A percentile compares a stretch with the other conserved stretches of the same genome.
Conservation (phyloP, 2,329 filamentous ascomycete species). For the Capronia epimyces region DNA sequence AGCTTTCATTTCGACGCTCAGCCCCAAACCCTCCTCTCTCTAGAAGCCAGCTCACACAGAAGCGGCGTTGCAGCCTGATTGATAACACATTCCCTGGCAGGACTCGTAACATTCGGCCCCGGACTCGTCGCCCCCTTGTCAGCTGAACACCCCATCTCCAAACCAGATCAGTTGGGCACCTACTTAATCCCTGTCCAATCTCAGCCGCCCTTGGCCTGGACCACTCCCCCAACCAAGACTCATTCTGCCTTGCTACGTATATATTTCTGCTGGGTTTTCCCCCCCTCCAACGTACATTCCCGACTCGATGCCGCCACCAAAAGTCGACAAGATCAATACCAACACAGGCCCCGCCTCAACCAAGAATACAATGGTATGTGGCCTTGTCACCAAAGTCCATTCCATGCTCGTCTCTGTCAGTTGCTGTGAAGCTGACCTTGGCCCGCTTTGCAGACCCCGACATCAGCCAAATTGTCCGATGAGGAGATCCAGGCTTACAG, state of each 20-base stretch:
- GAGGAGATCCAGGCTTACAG: conserved; percentile 31
- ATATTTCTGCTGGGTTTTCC: background rate
- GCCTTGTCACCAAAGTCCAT: background rate
- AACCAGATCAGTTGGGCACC: background rate
- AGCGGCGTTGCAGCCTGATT: background rate
- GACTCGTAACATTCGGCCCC: background rate
- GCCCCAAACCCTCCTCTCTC: background rate
- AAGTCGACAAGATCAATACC: conserved; percentile 4
- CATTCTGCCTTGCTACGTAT: background rate
- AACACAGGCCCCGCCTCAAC: background rate
- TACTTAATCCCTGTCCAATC: background rate
- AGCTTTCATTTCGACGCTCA: background rate
- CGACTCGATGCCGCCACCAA: background rate
- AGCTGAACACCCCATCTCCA: conserved; percentile 2
- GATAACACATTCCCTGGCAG: background rate
- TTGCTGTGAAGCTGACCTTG: conserved; percentile 13
- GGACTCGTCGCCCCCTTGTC: no score
- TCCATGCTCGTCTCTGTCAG: background rate
- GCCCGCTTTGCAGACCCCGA: conserved; percentile 13
- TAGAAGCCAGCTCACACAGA: background rate
- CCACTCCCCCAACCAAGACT: background rate
- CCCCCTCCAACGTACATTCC: background rate
- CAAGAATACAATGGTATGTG: conserved; percentile 18
- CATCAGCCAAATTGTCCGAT: conserved; percentile 18
- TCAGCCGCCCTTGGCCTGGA: background rate